A percentile compares a stretch with the other conserved stretches of the same genome.
These are phyloP conservation scores for Penium margaritaceum DNA, from an alignment of 139 green algal genomes.

Conservation along the genomic window DNA sequence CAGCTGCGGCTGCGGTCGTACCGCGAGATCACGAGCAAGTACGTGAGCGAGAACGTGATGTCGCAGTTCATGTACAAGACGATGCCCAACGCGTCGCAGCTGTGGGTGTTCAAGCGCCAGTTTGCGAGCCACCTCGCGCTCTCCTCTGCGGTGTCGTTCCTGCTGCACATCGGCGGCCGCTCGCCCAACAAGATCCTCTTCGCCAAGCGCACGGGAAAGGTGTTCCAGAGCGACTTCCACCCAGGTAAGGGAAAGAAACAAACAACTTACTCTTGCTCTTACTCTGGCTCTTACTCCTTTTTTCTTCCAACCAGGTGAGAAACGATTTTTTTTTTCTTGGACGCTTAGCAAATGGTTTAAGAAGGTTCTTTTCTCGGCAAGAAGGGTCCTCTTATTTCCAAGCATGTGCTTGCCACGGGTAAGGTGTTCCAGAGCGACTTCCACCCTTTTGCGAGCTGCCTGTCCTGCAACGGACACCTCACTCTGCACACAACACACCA, in stretches of 20 bases:
- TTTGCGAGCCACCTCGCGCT: conserved; percentile 81
- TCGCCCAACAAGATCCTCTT: conserved; percentile 84
- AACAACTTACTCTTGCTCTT: no score
- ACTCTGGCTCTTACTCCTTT: no score
- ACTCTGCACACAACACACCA: no score
- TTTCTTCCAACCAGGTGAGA: no score
- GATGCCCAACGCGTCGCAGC: conserved; percentile 69
- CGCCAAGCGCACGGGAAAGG: conserved; percentile 66
- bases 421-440: conserved; percentile 81
- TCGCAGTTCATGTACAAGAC: conserved; percentile 91
- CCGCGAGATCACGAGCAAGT: conserved; percentile 47
- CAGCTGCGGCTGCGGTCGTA: conserved; percentile 60
- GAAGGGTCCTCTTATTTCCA: no score
- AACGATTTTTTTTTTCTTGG: background rate
- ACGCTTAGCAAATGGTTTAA: background rate
- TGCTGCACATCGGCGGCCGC: conserved; percentile 74
- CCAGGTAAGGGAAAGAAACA: no score
- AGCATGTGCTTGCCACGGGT: no score
- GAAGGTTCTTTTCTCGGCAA: background rate
- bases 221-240: conserved; percentile 82
- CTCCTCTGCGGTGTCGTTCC: conserved; percentile 59
- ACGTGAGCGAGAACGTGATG: conserved; percentile 89
- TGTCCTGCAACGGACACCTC: no score
- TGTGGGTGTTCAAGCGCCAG: conserved; percentile 91
- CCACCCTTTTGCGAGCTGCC: no score